Percentiles rank a stretch among this genome's conserved stretches.
Conservation (phyloP, 352 stramenopile species). For the Thraustotheca clavata region DNA sequence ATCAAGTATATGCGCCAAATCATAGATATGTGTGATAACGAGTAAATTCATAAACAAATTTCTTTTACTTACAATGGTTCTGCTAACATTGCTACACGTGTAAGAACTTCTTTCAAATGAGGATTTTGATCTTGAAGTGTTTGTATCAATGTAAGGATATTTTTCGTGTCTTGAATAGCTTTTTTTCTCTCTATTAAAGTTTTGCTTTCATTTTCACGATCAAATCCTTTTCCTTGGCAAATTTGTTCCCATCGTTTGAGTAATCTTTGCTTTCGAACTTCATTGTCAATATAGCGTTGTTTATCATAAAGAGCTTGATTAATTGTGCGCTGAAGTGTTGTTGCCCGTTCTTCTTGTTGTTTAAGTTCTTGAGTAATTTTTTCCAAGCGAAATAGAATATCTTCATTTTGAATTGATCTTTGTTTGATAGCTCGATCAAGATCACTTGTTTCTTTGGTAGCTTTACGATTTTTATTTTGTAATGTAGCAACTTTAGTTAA, state of each 20-base stretch:
- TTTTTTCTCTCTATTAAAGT: slow-evolving; percentile 46
- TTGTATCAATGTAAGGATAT: slow-evolving; percentile 51
- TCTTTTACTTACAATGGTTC: slow-evolving; percentile 32
- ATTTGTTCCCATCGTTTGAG: slow-evolving; percentile 51
- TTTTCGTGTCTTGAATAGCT: slow-evolving; percentile 32
- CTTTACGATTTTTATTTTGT: slow-evolving; percentile 62
- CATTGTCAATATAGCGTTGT: slow-evolving; percentile 75
- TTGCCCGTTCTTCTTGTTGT: slow-evolving; percentile 52
- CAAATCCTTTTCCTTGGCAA: slow-evolving; percentile 48
- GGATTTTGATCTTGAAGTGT: slow-evolving; percentile 55
- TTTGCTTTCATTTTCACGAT: slow-evolving; percentile 43
- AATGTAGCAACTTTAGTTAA: slow-evolving; percentile 79
- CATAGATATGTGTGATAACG: background rate
- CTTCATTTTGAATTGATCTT: slow-evolving; percentile 48
- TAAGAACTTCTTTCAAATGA: slow-evolving; percentile 77
- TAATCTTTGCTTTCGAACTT: slow-evolving; percentile 59
- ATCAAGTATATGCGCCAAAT: background rate
- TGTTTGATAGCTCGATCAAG: slow-evolving; percentile 62
- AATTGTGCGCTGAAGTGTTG: slow-evolving; percentile 67
- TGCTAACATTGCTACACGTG: slow-evolving; percentile 65
- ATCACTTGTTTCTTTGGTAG: slow-evolving; percentile 45
- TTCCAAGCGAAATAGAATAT: slow-evolving; percentile 67
- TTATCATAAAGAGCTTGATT: slow-evolving; percentile 88
- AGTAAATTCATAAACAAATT: background rate
- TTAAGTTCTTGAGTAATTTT: slow-evolving; percentile 74